Percentiles rank a stretch among this genome's conserved stretches.
phyloP scores from a whole-genome alignment of 352 stramenopile genomes.

The Pythium periplocum region DNA sequence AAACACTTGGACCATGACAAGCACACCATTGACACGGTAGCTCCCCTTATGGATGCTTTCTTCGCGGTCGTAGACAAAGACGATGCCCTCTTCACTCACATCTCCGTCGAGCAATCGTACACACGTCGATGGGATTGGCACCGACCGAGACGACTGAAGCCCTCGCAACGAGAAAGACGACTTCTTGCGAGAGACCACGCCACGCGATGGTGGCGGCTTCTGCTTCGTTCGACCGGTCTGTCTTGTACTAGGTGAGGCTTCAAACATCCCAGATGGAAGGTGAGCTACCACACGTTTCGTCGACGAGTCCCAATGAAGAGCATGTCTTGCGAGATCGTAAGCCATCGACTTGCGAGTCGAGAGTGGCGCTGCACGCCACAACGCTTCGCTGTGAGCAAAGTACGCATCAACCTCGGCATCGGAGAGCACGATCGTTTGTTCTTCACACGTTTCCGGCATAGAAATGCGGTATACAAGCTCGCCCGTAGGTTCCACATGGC shows the following conservation, averaged over 20 bases:
- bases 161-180: constrained; percentile 20
- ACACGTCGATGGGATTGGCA: constrained; percentile 29
- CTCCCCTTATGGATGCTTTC: constrained; percentile 55
- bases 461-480: constrained; percentile 26
- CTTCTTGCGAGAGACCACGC: constrained; percentile 13
- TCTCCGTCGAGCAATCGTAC: constrained; percentile 36
- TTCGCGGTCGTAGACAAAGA: constrained; percentile 40
- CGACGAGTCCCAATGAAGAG: constrained; percentile 13
- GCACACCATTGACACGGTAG: constrained; percentile 49
- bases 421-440: constrained; percentile 40
- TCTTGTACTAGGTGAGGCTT: constrained; percentile 9
- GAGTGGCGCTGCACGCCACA: constrained; percentile 28
- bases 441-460: constrained; percentile 41
- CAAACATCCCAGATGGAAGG: constrained; percentile 17
- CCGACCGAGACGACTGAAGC: neutral
- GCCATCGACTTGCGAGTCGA: constrained; percentile 13
- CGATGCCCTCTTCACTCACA: constrained; percentile 15
- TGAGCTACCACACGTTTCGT: constrained; percentile 10
- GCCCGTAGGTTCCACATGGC: neutral
- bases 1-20: constrained; percentile 43
- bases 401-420: constrained; percentile 54
- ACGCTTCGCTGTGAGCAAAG: constrained; percentile 13
- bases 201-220: neutral
- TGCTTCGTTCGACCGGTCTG: constrained; percentile 2
- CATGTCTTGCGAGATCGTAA: constrained; percentile 2